These are phyloP conservation scores for Hypsizygus marmoreus DNA, from an alignment of 768 basidiomycete species.

Conservation along the genomic window DNA sequence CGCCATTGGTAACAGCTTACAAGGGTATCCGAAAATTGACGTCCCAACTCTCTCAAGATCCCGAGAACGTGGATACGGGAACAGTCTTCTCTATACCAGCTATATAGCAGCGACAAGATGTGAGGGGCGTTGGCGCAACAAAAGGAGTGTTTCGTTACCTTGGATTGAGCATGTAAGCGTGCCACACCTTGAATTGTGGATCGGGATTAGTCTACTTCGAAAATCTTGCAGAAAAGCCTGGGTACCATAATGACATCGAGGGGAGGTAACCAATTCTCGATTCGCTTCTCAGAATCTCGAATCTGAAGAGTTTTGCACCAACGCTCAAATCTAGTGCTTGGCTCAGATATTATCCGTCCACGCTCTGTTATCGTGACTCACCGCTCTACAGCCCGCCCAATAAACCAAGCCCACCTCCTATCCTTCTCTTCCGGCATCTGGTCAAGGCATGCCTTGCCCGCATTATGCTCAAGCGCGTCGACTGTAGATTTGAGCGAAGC, in stretches of 20 bases:
- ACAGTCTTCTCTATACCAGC: constrained; percentile 22
- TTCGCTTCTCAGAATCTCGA: neutral
- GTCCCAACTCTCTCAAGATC: constrained; percentile 10
- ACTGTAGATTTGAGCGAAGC: constrained; percentile 7
- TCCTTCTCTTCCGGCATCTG: constrained; percentile 11
- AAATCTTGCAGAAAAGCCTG: neutral
- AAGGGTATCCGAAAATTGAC: constrained; percentile 4
- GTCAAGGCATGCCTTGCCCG: neutral
- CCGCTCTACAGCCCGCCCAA: constrained; percentile 23
- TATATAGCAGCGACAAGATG: too few species aligned
- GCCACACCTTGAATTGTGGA: constrained; percentile 25
- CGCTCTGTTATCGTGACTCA: neutral
- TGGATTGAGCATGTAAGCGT: constrained; percentile 26
- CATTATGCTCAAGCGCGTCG: constrained; percentile 1
- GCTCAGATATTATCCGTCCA: neutral
- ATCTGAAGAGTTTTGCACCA: constrained; percentile 15
- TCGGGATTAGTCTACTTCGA: neutral
- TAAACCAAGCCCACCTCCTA: constrained; percentile 18
- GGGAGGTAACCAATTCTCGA: constrained; percentile 14
- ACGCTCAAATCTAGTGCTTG: constrained; percentile 15
- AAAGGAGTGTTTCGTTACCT: too few species aligned
- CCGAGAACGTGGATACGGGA: constrained; percentile 15
- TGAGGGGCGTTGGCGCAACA: too few species aligned
- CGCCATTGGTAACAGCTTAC: neutral
- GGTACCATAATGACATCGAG: constrained; percentile 24